Evolutionary conservation across 805 yeast species (phyloP).

Genomic region (Candida insectalens): DNA sequence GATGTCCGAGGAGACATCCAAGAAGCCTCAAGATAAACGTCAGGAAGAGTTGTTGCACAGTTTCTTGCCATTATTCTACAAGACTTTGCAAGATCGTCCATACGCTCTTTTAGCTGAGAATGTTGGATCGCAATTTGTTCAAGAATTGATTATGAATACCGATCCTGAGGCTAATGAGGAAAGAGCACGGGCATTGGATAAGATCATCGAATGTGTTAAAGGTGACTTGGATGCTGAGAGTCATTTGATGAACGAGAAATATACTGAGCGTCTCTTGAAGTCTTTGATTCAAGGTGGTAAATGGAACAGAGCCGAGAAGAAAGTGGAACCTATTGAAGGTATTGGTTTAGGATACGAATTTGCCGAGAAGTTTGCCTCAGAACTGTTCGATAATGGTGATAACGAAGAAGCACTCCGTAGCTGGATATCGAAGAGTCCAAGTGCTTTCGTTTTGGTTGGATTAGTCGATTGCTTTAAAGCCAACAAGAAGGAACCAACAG

Average conservation of each 20-base stretch:
- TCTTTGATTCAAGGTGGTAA: constrained; percentile 78
- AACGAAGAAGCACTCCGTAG: constrained; percentile 37
- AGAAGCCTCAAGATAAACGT: constrained; percentile 75
- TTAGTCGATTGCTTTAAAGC: constrained; percentile 56
- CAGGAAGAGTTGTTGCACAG: constrained; percentile 55
- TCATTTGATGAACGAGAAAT: constrained; percentile 64
- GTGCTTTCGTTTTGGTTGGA: constrained; percentile 77
- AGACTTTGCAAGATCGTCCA: constrained; percentile 41
- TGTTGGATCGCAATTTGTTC: constrained; percentile 74
- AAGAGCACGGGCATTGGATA: constrained; percentile 39
- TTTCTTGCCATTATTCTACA: constrained; percentile 58
- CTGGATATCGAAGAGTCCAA: constrained; percentile 60
- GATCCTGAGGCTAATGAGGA: constrained; percentile 22
- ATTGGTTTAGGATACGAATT: constrained; percentile 49
- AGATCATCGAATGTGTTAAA: constrained; percentile 46
- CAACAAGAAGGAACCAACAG: constrained; percentile 27
- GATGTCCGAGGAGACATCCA: constrained; percentile 61
- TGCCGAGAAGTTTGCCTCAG: constrained; percentile 40
- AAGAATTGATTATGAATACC: constrained; percentile 58
- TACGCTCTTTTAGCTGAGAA: constrained; percentile 50
- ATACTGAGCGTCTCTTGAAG: constrained; percentile 64
- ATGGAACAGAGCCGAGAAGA: constrained; percentile 60
- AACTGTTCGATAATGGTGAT: constrained; percentile 38
- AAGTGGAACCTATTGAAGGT: constrained; percentile 30
- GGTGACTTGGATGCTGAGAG: constrained; percentile 60